phyloP scores from a whole-genome alignment of 495 filamentous ascomycete genomes.

The Aspergillus sclerotioniger region DNA sequence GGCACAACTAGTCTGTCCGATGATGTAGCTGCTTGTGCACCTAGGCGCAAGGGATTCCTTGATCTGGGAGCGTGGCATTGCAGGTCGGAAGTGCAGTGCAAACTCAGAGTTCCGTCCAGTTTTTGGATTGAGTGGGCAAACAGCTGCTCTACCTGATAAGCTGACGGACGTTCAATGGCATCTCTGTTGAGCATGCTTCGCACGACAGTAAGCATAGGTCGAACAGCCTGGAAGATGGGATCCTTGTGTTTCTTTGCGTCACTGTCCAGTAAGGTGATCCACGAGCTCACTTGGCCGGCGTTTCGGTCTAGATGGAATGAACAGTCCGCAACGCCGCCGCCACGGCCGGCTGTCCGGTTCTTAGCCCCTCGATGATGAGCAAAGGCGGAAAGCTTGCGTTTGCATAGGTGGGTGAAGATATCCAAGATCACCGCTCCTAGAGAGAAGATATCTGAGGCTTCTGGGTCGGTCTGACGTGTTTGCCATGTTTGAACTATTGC shows the following conservation, averaged over 20 bases:
- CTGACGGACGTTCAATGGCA: conserved; percentile 36
- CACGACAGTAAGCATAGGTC: conserved; percentile 40
- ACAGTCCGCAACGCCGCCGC: conserved; percentile 69
- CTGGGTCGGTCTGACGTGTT: conserved; percentile 34
- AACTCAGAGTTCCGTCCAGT: conserved; percentile 13
- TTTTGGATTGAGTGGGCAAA: conserved; percentile 19
- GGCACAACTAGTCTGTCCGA: conserved; percentile 1
- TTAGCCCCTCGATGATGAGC: conserved; percentile 68
- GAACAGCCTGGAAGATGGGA: conserved; percentile 36
- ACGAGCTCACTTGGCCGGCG: conserved; percentile 68
- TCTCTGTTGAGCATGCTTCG: conserved; percentile 46
- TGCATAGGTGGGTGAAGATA: conserved; percentile 77
- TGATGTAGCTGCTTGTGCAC: not conserved
- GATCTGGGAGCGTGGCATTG: not conserved
- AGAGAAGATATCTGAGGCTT: conserved; percentile 43
- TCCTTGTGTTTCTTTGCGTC: conserved; percentile 65
- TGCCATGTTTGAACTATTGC: conserved; percentile 45
- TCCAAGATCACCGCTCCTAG: conserved; percentile 54
- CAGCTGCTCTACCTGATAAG: conserved; percentile 33
- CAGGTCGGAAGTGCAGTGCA: conserved; percentile 24
- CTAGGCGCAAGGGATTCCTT: not conserved
- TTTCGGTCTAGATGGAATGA: conserved; percentile 76
- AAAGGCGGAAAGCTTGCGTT: conserved; percentile 69
- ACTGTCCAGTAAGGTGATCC: conserved; percentile 68
- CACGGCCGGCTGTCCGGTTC: conserved; percentile 63